These are phyloP conservation scores for Sporothrix schenckii DNA, from an alignment of 2,329 filamentous ascomycete genomes.

Conservation along the genomic window DNA sequence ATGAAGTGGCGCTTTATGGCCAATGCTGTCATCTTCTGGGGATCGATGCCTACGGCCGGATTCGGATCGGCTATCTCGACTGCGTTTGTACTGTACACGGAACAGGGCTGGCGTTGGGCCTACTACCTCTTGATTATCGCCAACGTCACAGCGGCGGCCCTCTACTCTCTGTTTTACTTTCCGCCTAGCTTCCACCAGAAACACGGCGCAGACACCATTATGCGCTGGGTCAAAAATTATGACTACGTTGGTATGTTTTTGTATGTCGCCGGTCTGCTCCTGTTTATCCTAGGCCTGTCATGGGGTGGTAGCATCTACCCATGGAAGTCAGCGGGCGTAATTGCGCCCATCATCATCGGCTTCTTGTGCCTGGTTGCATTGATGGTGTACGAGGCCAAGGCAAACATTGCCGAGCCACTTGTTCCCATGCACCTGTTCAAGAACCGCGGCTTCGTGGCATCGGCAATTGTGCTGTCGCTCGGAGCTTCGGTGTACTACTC, in stretches of 20 bases:
- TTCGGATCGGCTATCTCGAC: conserved; percentile 33
- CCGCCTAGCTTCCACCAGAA: conserved; percentile 36
- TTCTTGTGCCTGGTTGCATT: conserved; percentile 35
- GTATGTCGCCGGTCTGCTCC: conserved; percentile 51
- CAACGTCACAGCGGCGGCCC: conserved; percentile 33
- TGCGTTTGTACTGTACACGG: conserved; percentile 32
- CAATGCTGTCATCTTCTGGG: conserved; percentile 32
- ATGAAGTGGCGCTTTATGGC: conserved; percentile 35
- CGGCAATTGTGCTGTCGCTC: conserved; percentile 40
- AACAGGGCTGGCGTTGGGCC: conserved; percentile 35
- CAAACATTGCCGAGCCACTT: conserved; percentile 41
- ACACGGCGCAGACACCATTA: conserved; percentile 29
- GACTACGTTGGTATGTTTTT: conserved; percentile 55
- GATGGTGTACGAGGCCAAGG: conserved; percentile 42
- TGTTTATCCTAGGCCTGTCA: conserved; percentile 54
- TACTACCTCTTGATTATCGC: conserved; percentile 36
- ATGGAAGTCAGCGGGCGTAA: conserved; percentile 47
- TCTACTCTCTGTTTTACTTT: conserved; percentile 36
- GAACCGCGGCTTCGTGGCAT: conserved; percentile 41
- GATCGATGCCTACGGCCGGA: conserved; percentile 34
- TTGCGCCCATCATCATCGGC: conserved; percentile 34
- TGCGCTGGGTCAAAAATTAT: conserved; percentile 39
- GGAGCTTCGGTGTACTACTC: conserved; percentile 44
- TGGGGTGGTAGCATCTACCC: conserved; percentile 47
- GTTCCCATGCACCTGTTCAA: conserved; percentile 45